Evolutionary conservation across 371 early-diverging fungal species (phyloP).

Genomic region (Lichtheimia corymbifera): DNA sequence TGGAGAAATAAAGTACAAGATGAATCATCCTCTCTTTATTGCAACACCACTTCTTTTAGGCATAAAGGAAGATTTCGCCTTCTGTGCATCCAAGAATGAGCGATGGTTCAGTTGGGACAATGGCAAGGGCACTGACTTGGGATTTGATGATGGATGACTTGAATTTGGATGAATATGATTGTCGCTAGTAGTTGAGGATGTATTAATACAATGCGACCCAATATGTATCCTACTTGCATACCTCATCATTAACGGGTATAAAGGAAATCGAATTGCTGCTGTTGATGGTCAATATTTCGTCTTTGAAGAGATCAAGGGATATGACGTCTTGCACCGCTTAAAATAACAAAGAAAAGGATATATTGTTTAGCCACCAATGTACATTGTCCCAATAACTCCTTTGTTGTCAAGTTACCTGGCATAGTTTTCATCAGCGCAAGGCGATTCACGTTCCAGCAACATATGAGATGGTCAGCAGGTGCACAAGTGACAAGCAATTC

Average conservation of each 20-base stretch:
- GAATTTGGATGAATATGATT: conserved; percentile 69
- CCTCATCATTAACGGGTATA: conserved; percentile 68
- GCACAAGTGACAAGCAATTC: conserved; percentile 64
- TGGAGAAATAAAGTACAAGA: no score
- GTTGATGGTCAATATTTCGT: conserved; percentile 66
- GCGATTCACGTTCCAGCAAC: conserved; percentile 63
- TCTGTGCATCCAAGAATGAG: conserved; percentile 64
- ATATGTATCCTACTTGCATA: conserved; percentile 23
- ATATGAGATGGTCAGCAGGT: conserved; percentile 64
- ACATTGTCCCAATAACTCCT: neutral
- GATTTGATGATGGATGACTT: conserved; percentile 65
- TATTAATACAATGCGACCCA: neutral
- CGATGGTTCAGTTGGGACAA: conserved; percentile 63
- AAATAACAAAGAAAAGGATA: neutral
- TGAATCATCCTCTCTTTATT: no score
- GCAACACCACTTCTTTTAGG: conserved; percentile 22
- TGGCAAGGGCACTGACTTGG: conserved; percentile 59
- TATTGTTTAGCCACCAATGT: neutral
- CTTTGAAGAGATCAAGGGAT: conserved; percentile 58
- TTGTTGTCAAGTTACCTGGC: conserved; percentile 32
- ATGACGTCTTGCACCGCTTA: conserved; percentile 46
- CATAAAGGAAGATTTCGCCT: conserved; percentile 66
- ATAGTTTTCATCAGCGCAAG: conserved; percentile 62
- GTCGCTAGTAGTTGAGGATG: conserved; percentile 35
- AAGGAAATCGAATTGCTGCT: conserved; percentile 66